These are phyloP conservation scores for Acephala macrosclerotiorum DNA, from an alignment of 2,329 filamentous ascomycete species.

Conservation along the genomic window DNA sequence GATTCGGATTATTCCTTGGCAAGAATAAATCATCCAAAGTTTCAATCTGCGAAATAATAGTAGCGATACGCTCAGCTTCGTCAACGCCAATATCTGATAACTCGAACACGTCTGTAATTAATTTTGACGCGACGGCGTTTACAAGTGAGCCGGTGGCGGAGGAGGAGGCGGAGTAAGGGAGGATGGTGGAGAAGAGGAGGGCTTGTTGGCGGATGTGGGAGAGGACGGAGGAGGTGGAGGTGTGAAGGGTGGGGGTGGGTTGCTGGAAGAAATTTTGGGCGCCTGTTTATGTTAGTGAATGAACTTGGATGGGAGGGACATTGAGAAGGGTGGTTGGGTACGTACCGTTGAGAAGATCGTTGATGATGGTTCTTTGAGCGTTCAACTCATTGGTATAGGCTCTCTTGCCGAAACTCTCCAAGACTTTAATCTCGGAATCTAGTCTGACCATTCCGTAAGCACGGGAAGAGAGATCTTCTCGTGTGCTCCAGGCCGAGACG, in stretches of 20 bases:
- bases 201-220: conserved; percentile 61
- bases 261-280: conserved; percentile 67
- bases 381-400: conserved; percentile 68
- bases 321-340: not conserved
- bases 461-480: conserved; percentile 57
- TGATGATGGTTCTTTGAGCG: conserved; percentile 66
- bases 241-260: conserved; percentile 49
- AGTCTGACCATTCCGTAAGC: conserved; percentile 63
- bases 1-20: conserved; percentile 44
- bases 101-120: conserved; percentile 69
- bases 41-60: conserved; percentile 62
- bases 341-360: conserved; percentile 64
- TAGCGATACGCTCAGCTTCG: conserved; percentile 67
- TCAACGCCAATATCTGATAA: conserved; percentile 68
- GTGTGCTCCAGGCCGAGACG: conserved; percentile 57
- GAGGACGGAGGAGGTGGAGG: conserved; percentile 60
- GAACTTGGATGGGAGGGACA: conserved; percentile 19
- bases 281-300: conserved; percentile 42
- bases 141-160: conserved; percentile 68
- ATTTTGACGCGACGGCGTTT: conserved; percentile 64
- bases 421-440: conserved; percentile 64
- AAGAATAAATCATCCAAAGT: conserved; percentile 67
- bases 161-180: conserved; percentile 67
- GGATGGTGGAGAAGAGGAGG: conserved; percentile 62
- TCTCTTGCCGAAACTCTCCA: conserved; percentile 66